Percentiles rank a stretch among this genome's conserved stretches.
Evolutionary conservation across 2,329 filamentous ascomycete species (phyloP).

Genomic region (Tolypocladium capitatum): DNA sequence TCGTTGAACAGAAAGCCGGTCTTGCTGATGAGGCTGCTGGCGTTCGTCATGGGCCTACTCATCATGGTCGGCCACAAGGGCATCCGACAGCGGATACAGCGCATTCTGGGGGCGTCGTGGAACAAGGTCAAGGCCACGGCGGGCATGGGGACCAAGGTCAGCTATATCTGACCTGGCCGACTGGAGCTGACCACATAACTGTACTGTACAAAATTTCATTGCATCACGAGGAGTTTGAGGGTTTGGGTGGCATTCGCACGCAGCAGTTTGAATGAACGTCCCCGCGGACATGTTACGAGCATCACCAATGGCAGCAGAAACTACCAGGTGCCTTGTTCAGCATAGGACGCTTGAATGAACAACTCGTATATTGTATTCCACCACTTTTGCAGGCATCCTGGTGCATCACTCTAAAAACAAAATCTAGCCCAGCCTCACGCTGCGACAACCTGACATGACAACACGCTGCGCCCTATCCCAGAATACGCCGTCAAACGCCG

Average conservation of each 20-base stretch:
- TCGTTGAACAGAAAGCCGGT: conserved; percentile 44
- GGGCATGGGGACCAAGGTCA: conserved; percentile 95
- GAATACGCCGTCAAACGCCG: background rate
- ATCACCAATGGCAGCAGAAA: background rate
- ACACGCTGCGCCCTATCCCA: background rate
- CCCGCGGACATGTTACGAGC: background rate
- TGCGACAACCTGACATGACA: background rate
- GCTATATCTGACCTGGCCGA: conserved; percentile 59
- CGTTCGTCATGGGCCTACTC: conserved; percentile 69
- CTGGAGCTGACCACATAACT: conserved; percentile 2
- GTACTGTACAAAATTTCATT: conserved; percentile 8
- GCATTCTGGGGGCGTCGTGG: conserved; percentile 59
- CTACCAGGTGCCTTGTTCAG: background rate
- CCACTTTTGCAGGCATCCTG: background rate
- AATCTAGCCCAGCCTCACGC: background rate
- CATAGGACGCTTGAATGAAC: background rate
- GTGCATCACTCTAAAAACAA: background rate
- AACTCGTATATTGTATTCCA: background rate
- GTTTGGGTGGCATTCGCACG: background rate
- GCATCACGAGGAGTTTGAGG: conserved; percentile 17
- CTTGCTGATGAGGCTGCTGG: conserved; percentile 47
- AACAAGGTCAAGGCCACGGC: conserved; percentile 71
- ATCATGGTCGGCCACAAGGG: conserved; percentile 63
- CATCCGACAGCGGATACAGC: conserved; percentile 59
- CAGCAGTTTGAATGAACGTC: conserved; percentile 1